phyloP scores from a whole-genome alignment of 1,284 basidiomycete genomes.

The Violaceomyces palustris region DNA sequence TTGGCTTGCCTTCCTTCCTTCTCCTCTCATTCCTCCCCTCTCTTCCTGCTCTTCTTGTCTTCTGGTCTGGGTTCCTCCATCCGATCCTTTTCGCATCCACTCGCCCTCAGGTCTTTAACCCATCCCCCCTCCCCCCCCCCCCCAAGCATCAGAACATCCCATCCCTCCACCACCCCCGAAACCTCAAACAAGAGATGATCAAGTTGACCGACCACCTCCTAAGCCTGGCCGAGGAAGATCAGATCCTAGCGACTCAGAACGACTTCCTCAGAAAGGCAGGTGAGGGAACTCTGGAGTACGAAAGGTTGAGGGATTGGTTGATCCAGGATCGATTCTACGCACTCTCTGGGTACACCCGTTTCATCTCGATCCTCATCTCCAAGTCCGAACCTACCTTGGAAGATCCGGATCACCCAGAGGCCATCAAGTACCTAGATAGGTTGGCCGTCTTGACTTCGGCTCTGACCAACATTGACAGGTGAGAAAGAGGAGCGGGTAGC shows the following conservation, averaged over 20 bases:
- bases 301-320: conserved; percentile 10
- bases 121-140: no score
- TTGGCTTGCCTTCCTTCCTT: no score
- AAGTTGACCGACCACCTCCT: conserved; percentile 3
- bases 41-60: no score
- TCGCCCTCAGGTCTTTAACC: no score
- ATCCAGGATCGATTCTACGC: conserved; percentile 19
- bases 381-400: neutral
- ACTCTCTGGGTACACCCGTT: conserved; percentile 6
- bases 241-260: conserved; percentile 5
- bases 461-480: conserved; percentile 5
- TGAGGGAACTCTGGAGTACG: neutral
- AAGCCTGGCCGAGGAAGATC: neutral
- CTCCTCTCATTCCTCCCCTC: no score
- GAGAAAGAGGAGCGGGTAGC: no score
- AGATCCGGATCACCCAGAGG: neutral
- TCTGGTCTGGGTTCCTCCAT: no score
- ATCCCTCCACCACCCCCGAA: no score
- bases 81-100: no score
- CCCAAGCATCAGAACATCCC: no score
- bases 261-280: conserved; percentile 5
- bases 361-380: conserved; percentile 7
- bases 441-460: conserved; percentile 5
- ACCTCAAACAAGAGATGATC: no score
- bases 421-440: neutral